Conservation (phyloP, 345 rosid species). For the Sonneratia alba region DNA sequence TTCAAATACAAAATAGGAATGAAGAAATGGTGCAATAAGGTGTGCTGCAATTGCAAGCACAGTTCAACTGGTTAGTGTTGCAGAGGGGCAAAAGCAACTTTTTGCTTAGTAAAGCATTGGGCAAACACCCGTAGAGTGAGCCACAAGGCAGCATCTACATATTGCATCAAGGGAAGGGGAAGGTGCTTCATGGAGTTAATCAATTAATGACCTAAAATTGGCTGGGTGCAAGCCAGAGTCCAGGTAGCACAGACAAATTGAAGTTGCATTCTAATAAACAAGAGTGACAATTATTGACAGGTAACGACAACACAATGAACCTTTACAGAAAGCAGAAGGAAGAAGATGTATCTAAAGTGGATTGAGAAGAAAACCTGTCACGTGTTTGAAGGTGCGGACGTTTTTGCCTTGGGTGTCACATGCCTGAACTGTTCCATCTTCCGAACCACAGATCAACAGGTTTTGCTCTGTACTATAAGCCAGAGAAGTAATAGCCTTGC, state of each 20-base stretch:
- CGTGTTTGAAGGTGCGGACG: constrained; percentile 47
- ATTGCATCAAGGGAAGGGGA: background rate
- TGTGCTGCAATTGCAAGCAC: background rate
- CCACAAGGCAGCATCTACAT: background rate
- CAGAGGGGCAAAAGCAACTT: background rate
- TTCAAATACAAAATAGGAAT: background rate
- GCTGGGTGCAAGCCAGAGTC: background rate
- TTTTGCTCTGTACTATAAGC: constrained; percentile 45
- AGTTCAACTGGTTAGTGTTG: background rate
- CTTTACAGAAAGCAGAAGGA: background rate
- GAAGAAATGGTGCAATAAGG: background rate
- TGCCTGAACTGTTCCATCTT: constrained; percentile 63
- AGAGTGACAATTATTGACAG: background rate
- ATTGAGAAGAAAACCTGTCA: constrained; percentile 42
- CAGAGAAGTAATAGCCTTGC: constrained; percentile 68
- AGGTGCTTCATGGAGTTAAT: background rate
- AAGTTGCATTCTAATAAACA: background rate
- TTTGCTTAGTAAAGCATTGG: background rate
- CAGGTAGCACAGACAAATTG: background rate
- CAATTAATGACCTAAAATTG: background rate
- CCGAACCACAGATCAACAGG: constrained; percentile 66
- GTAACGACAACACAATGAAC: background rate
- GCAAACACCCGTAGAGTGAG: background rate
- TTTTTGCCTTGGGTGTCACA: constrained; percentile 45
- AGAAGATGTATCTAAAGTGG: background rate